Conservation (phyloP, 441 rosid species). For the Gossypium schwendimanii region DNA sequence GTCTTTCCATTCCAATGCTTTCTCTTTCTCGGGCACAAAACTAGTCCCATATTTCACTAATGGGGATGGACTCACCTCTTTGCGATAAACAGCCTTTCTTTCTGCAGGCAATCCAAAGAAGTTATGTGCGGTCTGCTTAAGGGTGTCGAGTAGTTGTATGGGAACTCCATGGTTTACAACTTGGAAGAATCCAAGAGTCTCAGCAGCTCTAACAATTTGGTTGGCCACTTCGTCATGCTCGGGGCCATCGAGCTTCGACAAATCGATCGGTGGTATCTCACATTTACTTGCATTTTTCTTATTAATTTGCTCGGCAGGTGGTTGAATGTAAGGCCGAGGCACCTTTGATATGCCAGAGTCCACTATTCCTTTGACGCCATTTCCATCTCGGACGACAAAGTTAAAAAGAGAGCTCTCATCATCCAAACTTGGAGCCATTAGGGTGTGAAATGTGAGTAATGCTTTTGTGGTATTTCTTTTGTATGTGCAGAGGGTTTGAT, state of each 20-base stretch:
- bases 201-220: slow-evolving; percentile 3
- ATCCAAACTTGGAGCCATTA: slow-evolving; percentile 1
- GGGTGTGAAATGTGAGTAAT: background rate
- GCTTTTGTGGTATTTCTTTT: background rate
- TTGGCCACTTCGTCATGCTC: background rate
- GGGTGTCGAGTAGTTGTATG: background rate
- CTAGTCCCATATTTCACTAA: background rate
- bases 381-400: background rate
- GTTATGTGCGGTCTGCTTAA: background rate
- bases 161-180: slow-evolving; percentile 1
- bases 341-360: background rate
- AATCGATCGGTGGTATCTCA: background rate
- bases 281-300: background rate
- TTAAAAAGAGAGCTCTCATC: background rate
- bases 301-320: background rate
- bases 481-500: background rate
- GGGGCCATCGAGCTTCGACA: background rate
- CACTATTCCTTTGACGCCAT: slow-evolving; percentile 4
- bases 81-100: background rate
- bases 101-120: background rate
- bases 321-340: background rate
- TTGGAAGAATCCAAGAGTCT: slow-evolving; percentile 6
- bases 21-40: background rate
- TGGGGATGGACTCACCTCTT: background rate
- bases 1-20: slow-evolving; percentile 1